These are phyloP conservation scores for Penicillium riverlandense DNA, from an alignment of 495 filamentous ascomycete species.

Conservation along the genomic window DNA sequence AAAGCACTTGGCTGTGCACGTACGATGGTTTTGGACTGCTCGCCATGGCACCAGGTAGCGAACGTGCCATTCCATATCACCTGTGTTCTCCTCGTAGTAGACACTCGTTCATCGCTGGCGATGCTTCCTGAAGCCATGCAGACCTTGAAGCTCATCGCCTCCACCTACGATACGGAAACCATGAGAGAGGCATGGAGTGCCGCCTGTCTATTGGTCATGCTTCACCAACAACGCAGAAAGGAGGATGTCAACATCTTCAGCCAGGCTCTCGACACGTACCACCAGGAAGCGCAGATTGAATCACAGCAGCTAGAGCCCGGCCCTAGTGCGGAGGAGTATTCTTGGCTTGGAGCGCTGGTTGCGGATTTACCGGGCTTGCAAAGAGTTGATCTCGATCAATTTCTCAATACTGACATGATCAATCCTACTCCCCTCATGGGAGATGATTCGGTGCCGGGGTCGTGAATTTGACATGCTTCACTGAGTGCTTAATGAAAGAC, in stretches of 20 bases:
- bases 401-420: constrained; percentile 23
- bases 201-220: constrained; percentile 29
- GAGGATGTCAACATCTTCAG: constrained; percentile 20
- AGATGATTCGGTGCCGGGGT: too few relatives aligned
- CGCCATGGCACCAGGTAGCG: constrained; percentile 47
- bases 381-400: constrained; percentile 27
- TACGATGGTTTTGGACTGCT: constrained; percentile 20
- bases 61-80: constrained; percentile 47
- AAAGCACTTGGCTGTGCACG: constrained; percentile 24
- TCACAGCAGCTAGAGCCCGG: constrained; percentile 3
- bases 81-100: constrained; percentile 43
- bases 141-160: constrained; percentile 32
- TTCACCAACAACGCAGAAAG: constrained; percentile 29
- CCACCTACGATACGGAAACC: constrained; percentile 32
- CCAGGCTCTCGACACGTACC: constrained; percentile 9
- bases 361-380: constrained; percentile 31
- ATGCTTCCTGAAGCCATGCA: constrained; percentile 40
- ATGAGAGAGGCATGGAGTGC: constrained; percentile 43
- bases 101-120: constrained; percentile 33
- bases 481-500: too few relatives aligned
- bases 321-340: constrained; percentile 20
- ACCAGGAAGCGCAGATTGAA: constrained; percentile 2
- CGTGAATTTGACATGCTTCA: too few relatives aligned
- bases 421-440: too few relatives aligned
- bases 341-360: constrained; percentile 30